Evolutionary conservation across 805 yeast species (phyloP), one percentile per base, ranked within the genome.

Genomic region (Metschnikowia lachancei): DNA sequence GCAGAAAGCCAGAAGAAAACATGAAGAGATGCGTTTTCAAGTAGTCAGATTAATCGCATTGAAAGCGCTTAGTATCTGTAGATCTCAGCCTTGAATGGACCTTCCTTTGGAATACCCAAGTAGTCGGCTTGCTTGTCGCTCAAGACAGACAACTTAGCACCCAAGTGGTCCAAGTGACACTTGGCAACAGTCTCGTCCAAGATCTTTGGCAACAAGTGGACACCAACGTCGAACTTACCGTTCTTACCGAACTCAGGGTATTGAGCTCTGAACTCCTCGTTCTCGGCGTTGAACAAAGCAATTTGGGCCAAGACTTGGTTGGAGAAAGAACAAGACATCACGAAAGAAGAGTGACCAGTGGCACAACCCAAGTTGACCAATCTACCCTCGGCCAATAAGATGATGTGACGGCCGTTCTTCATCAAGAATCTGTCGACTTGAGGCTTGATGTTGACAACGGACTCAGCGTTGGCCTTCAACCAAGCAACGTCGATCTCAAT

Each of bases 321-420:
- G 64, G 97, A 88, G 95, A 92, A 92, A 46, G 98, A 94, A 79
- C 98, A 94, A 55, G 97, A 90, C 99, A 92, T 92, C 67, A 92
- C 99, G 70, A 92, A 92, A 35, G 97, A 89, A 43, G 98, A 87
- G 82, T 92, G 99, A 70, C 99, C 99, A 65, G 98, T 92, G 70
- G 98, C 99, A 80, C 98, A 94, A 65, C 99, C 99, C 70, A 92
- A 82, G 90, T 92, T 92, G 70, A 92, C 98, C 66, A 92, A 85
- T 81, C 99, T 90, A 78, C 99, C 99, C 76, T 91, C 97, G 59
- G 99, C 99, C 65, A 92, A 86, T 69, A 92, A 81, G 77, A 92
- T 90, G 69, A 92, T 69, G 80, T 92, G 98, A 70, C 86, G 87
- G 67, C 98, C 98, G 66, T 78, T 78, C 68, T 80, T 75, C 77